These are phyloP conservation scores for Malassezia slooffiae DNA, from an alignment of 1,284 basidiomycete species.

Conservation along the genomic window DNA sequence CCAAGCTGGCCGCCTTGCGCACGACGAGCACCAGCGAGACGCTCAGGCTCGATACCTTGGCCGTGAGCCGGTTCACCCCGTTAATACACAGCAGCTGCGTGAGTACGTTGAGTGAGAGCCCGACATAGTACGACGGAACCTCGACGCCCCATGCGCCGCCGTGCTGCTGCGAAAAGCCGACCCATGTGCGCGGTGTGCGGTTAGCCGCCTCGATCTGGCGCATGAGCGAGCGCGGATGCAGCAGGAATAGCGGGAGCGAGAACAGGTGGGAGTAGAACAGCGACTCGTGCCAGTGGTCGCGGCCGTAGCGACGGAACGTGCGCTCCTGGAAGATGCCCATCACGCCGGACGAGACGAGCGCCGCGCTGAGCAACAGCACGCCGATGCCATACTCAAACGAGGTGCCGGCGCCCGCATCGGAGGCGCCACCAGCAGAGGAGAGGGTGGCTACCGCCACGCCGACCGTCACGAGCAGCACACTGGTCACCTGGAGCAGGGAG, in stretches of 20 bases:
- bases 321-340: conserved; percentile 77
- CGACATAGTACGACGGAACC: conserved; percentile 58
- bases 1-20: conserved; percentile 72
- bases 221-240: conserved; percentile 9
- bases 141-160: conserved; percentile 26
- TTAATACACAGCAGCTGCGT: conserved; percentile 81
- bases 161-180: conserved; percentile 12
- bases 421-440: conserved; percentile 29
- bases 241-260: conserved; percentile 60
- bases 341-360: conserved; percentile 67
- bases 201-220: conserved; percentile 23
- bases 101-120: conserved; percentile 61
- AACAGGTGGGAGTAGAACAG: conserved; percentile 67
- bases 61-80: conserved; percentile 74
- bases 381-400: conserved; percentile 57
- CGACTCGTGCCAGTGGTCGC: conserved; percentile 68
- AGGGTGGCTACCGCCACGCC: conserved; percentile 76
- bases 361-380: conserved; percentile 61
- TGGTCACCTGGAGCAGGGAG: conserved; percentile 43
- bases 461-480: conserved; percentile 66
- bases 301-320: conserved; percentile 61
- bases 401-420: conserved; percentile 23
- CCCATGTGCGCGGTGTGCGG: conserved; percentile 22
- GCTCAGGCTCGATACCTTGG: conserved; percentile 61
- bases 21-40: conserved; percentile 81